These are phyloP conservation scores for Trichomonas vaginalis DNA, from an alignment of 208 protist genomes.

Conservation along the genomic window DNA sequence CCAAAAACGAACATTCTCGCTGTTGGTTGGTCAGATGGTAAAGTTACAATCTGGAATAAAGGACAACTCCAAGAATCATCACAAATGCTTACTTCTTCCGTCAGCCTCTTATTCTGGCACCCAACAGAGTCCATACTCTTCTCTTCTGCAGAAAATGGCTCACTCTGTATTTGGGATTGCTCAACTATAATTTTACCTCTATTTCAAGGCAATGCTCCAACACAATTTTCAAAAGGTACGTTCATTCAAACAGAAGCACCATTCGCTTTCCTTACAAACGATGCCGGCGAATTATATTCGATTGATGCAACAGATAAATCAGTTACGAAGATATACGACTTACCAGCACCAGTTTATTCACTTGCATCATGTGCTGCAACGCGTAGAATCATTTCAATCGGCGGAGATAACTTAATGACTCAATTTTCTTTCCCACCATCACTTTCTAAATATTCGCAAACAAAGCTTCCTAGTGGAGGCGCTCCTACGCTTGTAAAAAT, in stretches of 20 bases:
- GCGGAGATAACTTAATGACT: neutral
- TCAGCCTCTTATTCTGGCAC: neutral
- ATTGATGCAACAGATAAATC: neutral
- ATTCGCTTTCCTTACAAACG: neutral
- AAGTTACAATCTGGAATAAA: neutral
- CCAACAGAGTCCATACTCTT: neutral
- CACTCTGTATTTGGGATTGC: neutral
- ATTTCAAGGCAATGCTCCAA: neutral
- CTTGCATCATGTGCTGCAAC: neutral
- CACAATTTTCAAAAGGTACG: neutral
- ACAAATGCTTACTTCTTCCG: neutral
- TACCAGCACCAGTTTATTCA: neutral
- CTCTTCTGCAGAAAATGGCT: neutral
- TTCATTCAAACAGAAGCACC: neutral
- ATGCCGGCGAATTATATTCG: neutral
- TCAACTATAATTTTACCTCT: neutral
- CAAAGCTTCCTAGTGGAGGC: neutral
- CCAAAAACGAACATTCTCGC: neutral
- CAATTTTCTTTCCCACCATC: neutral
- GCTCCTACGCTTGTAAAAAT: neutral
- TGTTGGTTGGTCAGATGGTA: constrained; percentile 5
- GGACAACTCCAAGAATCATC: neutral
- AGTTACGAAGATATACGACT: neutral
- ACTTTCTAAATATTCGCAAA: neutral
- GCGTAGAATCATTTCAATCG: neutral